Base-by-base conservation (phyloP, 306 rosid species). In the Acmispon strigosus region DNA sequence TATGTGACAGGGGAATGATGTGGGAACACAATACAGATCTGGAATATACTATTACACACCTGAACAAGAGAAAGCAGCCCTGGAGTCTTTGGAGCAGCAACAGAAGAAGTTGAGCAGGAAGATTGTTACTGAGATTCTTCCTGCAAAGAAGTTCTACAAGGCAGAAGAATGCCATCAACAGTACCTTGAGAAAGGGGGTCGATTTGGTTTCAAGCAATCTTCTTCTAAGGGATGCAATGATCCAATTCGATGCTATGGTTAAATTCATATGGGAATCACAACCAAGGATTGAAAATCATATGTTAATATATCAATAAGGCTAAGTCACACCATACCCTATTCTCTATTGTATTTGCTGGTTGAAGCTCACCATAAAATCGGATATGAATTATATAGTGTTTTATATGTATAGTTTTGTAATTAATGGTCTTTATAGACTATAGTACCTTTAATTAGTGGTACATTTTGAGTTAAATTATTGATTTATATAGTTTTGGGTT, bases 91-190 rank as follows among this genome's bases (percentile, higher is more conserved):
- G 82, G 90, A 88, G 57, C 79, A 70, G n/a, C 87, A 78, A 9
- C 89, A 90, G 81, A 80, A 85, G 51, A 62, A 70, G 41, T 11
- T 83, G 70, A 84, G 72, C 86, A 82, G 97, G 77, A 87, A 83
- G 76, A 88, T 93, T 6, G 86, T 93, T 18, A 87, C 97, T 0
- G 98, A 90, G 75, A 84, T 93, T 54, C 88, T 93, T 70, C 97
- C 96, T 0, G 96, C 98, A 37, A 93, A 84, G 83, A 93, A 87
- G 54, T 93, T 93, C 85, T 93, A 93, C 85, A 75, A 58, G 55
- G 98, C 98, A 0, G 98, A 90, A 78, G 98, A 93, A 76, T 80
- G 88, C 75, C 97, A 93, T 72, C 98, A 93, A 76, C 98, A 93
- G 70, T 93, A 93, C 78, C 97, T 93, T 1, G 97, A 82, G 64